Conservation (phyloP, 2,329 filamentous ascomycete genomes). For the Sphaerulina vaccinii region DNA sequence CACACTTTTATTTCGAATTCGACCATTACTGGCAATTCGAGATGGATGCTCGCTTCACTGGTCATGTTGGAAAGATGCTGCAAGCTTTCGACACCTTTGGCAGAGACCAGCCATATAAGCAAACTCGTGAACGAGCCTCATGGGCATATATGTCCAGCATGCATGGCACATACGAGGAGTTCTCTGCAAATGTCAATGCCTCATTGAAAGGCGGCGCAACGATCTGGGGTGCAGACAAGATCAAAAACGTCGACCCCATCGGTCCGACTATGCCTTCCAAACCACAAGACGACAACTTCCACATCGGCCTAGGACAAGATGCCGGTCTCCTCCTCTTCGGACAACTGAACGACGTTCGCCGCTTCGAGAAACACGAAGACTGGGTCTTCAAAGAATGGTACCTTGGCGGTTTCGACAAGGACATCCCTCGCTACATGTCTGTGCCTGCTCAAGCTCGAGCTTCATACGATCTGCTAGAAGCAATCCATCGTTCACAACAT, state of each 20-base stretch:
- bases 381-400: slow-evolving; percentile 41
- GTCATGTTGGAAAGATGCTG: slow-evolving; percentile 59
- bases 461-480: slow-evolving; percentile 45
- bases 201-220: slow-evolving; percentile 51
- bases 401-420: slow-evolving; percentile 32
- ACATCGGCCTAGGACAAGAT: slow-evolving; percentile 70
- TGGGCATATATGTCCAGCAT: slow-evolving; percentile 69
- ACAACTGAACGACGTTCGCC: slow-evolving; percentile 65
- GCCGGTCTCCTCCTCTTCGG: slow-evolving; percentile 69
- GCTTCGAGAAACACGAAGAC: not conserved
- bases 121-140: slow-evolving; percentile 69
- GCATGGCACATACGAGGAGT: slow-evolving; percentile 9
- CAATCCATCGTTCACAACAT: slow-evolving; percentile 28
- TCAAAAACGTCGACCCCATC: slow-evolving; percentile 51
- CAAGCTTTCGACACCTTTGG: slow-evolving; percentile 52
- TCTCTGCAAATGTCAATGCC: slow-evolving; percentile 38
- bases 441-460: slow-evolving; percentile 65
- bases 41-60: slow-evolving; percentile 75
- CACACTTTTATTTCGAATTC: slow-evolving; percentile 47
- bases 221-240: slow-evolving; percentile 62
- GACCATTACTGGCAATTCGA: slow-evolving; percentile 75
- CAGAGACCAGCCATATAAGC: slow-evolving; percentile 64
- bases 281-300: slow-evolving; percentile 59
- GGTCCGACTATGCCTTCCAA: slow-evolving; percentile 61
- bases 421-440: slow-evolving; percentile 64